Evolutionary conservation across 441 rosid species (phyloP), one percentile per base, ranked within the genome.

Genomic region (Omphalea diandra): DNA sequence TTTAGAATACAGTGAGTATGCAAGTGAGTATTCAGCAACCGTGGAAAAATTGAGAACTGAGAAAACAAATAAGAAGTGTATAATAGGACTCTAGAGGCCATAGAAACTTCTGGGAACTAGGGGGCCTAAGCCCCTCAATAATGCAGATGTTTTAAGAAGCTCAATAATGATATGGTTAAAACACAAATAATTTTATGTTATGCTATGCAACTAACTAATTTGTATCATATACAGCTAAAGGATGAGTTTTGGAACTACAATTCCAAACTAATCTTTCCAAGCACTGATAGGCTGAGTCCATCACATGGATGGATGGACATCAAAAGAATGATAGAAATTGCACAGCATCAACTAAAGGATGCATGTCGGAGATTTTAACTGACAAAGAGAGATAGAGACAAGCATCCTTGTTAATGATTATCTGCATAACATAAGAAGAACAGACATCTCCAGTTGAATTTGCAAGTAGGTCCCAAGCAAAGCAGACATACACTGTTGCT

Each of bases 401-500:
- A 56, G 18, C 36, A 46, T 27, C 52, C 40, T 54, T 56, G 11
- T 52, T 3, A 20, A 20, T 54, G 52, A 47, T 38, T 40, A 20
- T 57, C 41, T 41, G 20, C 32, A 29, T 40, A 22, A 26, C 31
- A 53, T 18, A 12, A 36, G 24, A 31, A 40, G 40, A 68, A 14
- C 15, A 68, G 38, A 32, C 57, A 55, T 67, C 27, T 29, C 41
- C 31, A 43, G 49, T 38, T 68, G 55, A 67, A 52, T 58, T 58
- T 67, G 43, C 41, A 44, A 36, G 55, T 36, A 67, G 53, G 29
- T 66, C 64, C 68, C 56, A 72, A 36, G 75, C 69, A 73, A 61
- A 67, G 72, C 29, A 32, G 43, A 75, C 93, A 17, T 85, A 91
- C 98, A 88, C 97, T 70, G 80, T 82, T 60, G 94, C 93, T 62